Evolutionary conservation across 2,329 filamentous ascomycete species (phyloP).

Genomic region (Exophiala xenobiotica): DNA sequence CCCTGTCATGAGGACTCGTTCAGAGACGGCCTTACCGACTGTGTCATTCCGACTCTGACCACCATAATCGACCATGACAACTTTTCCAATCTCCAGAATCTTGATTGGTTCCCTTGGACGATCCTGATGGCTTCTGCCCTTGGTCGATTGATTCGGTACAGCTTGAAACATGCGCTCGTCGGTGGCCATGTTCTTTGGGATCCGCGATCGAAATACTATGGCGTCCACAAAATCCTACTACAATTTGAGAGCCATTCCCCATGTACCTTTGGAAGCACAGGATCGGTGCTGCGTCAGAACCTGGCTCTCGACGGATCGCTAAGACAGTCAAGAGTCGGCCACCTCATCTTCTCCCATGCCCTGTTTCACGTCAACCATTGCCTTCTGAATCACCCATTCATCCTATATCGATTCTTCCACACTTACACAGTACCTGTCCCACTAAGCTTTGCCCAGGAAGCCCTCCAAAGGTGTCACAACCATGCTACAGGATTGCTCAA

Average conservation of each 20-base stretch:
- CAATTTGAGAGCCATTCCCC: conserved; percentile 10
- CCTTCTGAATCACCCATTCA: conserved; percentile 40
- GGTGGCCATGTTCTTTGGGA: conserved; percentile 9
- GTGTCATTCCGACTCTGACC: conserved; percentile 12
- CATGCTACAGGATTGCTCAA: conserved; percentile 35
- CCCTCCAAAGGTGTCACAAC: conserved; percentile 32
- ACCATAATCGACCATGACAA: background rate
- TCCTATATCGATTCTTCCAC: conserved; percentile 33
- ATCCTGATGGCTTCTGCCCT: conserved; percentile 16
- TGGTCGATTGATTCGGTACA: conserved; percentile 11
- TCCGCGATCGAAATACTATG: conserved; percentile 15
- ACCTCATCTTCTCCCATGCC: conserved; percentile 35
- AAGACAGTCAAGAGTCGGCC: conserved; percentile 20
- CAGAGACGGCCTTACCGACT: conserved; percentile 1
- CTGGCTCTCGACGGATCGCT: background rate
- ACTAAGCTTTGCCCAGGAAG: conserved; percentile 34
- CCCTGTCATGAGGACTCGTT: conserved; percentile 20
- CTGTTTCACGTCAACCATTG: conserved; percentile 40
- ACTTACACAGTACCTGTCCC: conserved; percentile 32
- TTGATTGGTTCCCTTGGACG: conserved; percentile 12
- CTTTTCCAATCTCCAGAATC: background rate
- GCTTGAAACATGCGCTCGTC: conserved; percentile 9
- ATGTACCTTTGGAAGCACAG: conserved; percentile 8
- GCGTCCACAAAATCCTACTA: conserved; percentile 11
- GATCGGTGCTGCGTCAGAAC: background rate